Conservation (phyloP, 2,329 filamentous ascomycete genomes). For the Arthrobotrys pseudoclavata region DNA sequence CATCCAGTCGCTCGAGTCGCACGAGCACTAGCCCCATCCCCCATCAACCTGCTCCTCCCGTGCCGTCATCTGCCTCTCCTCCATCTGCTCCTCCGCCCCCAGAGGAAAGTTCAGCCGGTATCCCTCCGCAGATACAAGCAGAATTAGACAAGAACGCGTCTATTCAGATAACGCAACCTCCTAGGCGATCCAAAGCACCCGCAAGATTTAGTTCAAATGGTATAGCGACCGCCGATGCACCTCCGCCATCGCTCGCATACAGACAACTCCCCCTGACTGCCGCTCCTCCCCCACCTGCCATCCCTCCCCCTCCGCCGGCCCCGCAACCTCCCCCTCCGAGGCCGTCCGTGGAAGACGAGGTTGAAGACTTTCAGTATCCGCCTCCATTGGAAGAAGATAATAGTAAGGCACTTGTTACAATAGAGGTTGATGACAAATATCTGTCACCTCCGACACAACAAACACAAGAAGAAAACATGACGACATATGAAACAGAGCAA, state of each 20-base stretch:
- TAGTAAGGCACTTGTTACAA: conserved; percentile 38
- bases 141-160: conserved; percentile 60
- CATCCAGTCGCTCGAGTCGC: conserved; percentile 37
- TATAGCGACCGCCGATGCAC: conserved; percentile 63
- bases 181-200: conserved; percentile 59
- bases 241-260: conserved; percentile 63
- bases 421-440: conserved; percentile 50
- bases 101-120: conserved; percentile 50
- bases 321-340: conserved; percentile 56
- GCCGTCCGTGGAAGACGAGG: conserved; percentile 54
- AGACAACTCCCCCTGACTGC: conserved; percentile 61
- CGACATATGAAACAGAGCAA: conserved; percentile 54
- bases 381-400: conserved; percentile 49
- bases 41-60: conserved; percentile 34
- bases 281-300: conserved; percentile 54
- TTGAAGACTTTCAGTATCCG: conserved; percentile 55
- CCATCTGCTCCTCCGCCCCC: conserved; percentile 54
- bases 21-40: conserved; percentile 43
- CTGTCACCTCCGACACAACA: conserved; percentile 38
- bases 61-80: conserved; percentile 32
- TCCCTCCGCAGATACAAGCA: conserved; percentile 58
- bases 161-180: conserved; percentile 57
- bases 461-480: conserved; percentile 38
- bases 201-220: conserved; percentile 64
- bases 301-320: conserved; percentile 59